Conservation (phyloP, 768 basidiomycete genomes). For the Tulasnella sp. region DNA sequence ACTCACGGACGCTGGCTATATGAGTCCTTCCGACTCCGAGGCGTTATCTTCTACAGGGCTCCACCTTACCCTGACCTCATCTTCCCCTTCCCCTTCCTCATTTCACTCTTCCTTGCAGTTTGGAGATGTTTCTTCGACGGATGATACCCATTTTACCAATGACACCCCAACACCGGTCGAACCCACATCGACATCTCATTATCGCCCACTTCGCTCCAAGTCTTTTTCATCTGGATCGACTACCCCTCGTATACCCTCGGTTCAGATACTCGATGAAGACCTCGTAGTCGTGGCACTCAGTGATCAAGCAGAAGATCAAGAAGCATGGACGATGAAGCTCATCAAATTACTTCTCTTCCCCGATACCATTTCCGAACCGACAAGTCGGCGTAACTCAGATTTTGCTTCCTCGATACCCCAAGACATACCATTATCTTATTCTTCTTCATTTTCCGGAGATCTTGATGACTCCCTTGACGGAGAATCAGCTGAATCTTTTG, state of each 20-base stretch:
- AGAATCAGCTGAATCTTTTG: too few relatives aligned
- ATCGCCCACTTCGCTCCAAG: background rate
- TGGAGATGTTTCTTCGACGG: background rate
- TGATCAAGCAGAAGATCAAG: slow-evolving; percentile 50
- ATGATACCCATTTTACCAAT: background rate
- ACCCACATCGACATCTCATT: background rate
- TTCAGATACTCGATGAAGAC: slow-evolving; percentile 52
- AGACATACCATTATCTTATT: too few relatives aligned
- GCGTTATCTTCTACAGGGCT: too few relatives aligned
- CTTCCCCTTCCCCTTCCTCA: slow-evolving; percentile 1
- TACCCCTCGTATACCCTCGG: slow-evolving; percentile 45
- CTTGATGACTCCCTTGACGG: too few relatives aligned
- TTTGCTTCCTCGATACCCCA: too few relatives aligned
- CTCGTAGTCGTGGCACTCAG: slow-evolving; percentile 64
- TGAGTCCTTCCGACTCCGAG: too few relatives aligned
- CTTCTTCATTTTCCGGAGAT: too few relatives aligned
- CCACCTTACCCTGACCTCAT: slow-evolving; percentile 20
- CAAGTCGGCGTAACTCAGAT: too few relatives aligned
- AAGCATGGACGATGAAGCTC: slow-evolving; percentile 64
- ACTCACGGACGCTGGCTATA: slow-evolving; percentile 48
- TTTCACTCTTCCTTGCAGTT: background rate
- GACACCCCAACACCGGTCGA: too few relatives aligned
- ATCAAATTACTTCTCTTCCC: slow-evolving; percentile 43
- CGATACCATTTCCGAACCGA: too few relatives aligned
- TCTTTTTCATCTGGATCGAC: slow-evolving; percentile 38